Base-by-base conservation (phyloP, 2,329 filamentous ascomycete genomes). In the Fusarium luffae region DNA sequence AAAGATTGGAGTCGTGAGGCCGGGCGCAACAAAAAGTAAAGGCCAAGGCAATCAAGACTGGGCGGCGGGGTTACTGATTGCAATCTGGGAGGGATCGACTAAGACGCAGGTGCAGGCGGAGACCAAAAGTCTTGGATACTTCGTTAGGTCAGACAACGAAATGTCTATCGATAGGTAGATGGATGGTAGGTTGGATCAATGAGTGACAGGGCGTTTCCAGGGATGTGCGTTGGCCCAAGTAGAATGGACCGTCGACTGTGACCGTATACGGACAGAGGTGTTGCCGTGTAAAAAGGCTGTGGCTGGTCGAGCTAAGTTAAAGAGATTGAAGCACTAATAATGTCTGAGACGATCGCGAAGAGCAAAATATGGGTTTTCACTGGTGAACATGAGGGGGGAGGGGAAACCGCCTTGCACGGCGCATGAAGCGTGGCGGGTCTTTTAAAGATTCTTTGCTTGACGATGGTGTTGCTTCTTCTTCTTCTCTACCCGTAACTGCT, bases 351-450 rank as follows among this genome's bases (percentile, higher is more conserved):
- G 56, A 66, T 68, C 63, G 44, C 68, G 30, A 63, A 63, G 58
- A 62, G 41, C 55, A 66, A 59, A 63, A 47, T 50, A 63, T 55
- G 47, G 48, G 40, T 54, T 71, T 57, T 71, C 65, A 71, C 68
- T 71, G 65, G 68, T 68, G 56, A 69, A 54, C 49, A 47, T 48
- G 51, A 69, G 65, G 64, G 66, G 46, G 55, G 55, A 52, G 51
- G 62, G 54, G 65, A 43, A 59, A 55, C 40, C 37, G 55, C 49
- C 46, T 65, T 41, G n/a, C 47, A 66, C 49, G 69, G 67, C 63
- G 73, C 69, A 75, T 74, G 62, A 61, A 69, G 69, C 66, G 68
- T 65, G 66, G 72, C 68, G 62, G 64, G 73, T 72, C 73, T 60
- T 70, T 71, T 63, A 62, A 70, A 47, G 59, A 70, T 68, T 52